These are phyloP conservation scores for Smithsoniella earleae DNA, from an alignment of 163 green algal genomes.

Conservation along the genomic window DNA sequence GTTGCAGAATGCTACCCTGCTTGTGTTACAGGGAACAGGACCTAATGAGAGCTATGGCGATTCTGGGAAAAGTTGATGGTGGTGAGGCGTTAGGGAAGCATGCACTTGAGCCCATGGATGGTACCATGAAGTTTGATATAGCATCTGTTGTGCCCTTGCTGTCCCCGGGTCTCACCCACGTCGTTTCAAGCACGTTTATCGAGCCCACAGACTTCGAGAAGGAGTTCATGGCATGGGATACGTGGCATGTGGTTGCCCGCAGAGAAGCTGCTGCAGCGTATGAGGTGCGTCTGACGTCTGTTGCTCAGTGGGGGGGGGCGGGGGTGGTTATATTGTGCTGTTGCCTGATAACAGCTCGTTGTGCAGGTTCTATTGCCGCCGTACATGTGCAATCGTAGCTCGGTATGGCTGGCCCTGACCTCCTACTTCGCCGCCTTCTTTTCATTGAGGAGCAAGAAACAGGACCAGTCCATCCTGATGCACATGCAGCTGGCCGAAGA, in stretches of 20 bases:
- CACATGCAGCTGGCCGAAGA: conserved; percentile 24
- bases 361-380: conserved; percentile 15
- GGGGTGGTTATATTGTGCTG: too few relatives aligned
- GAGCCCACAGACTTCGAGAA: conserved; percentile 11
- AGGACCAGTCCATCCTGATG: conserved; percentile 9
- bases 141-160: not conserved
- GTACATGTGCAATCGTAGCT: conserved; percentile 23
- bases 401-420: conserved; percentile 4
- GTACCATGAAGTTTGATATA: not conserved
- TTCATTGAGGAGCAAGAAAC: not conserved
- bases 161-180: not conserved
- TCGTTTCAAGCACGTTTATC: not conserved
- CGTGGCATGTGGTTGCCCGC: not conserved
- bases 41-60: not conserved
- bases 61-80: not conserved
- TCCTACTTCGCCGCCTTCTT: conserved; percentile 13
- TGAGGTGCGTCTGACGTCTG: not conserved
- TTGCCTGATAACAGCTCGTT: too few relatives aligned
- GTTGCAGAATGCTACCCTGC: not conserved
- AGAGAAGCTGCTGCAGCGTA: conserved; percentile 2
- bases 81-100: not conserved
- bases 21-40: not conserved
- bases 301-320: not conserved
- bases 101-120: not conserved
- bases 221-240: not conserved